Base-by-base conservation (phyloP, 176 grass and related monocot genomes). In the Juncus effusus region DNA sequence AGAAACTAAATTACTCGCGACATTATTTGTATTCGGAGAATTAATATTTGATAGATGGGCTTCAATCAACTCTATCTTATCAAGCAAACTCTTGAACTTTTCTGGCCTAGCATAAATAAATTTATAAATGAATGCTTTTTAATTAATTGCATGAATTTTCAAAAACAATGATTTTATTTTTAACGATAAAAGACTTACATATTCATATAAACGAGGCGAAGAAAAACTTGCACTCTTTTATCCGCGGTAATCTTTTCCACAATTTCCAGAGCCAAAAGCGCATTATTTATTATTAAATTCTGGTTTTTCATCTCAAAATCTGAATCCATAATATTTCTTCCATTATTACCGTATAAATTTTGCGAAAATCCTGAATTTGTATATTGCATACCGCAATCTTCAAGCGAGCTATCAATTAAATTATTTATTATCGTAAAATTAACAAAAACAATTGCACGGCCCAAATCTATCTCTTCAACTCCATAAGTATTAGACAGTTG, bases 171-270 rank as follows among this genome's bases (percentile, higher is more conserved):
- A 13, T 59, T 40, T 56, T 0, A 74, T 13, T 73, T 73, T 42
- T 36, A 62, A 62, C 36, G 40, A 47, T 38, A 16, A 78, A 13
- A 79, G 9, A 10, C 77, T 37, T 95, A 95, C 90, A 38, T 95
- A 84, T 86, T 95, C 60, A 70, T 73, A 76, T 82, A 64, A 67
- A 86, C 71, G 36, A 95, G 83, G 36, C 86, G 86, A 74, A 95
- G 83, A 75, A 90, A 87, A 83, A 89, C 45, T 75, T 95, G 84
- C 54, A 67, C 44, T 62, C 56, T 84, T 78, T 75, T 86, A 47
- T 82, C 81, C 65, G 80, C 75, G 81, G 77, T 79, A 51, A 90
- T 76, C 65, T 90, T 90, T 72, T 82, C 83, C 14, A 79, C 80
- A 70, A 95, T 79, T 58, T 95, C 83, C 50, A 95, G 41, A 77